Evolutionary conservation across 805 yeast species (phyloP).

Genomic region (Kuraishia molischiana): DNA sequence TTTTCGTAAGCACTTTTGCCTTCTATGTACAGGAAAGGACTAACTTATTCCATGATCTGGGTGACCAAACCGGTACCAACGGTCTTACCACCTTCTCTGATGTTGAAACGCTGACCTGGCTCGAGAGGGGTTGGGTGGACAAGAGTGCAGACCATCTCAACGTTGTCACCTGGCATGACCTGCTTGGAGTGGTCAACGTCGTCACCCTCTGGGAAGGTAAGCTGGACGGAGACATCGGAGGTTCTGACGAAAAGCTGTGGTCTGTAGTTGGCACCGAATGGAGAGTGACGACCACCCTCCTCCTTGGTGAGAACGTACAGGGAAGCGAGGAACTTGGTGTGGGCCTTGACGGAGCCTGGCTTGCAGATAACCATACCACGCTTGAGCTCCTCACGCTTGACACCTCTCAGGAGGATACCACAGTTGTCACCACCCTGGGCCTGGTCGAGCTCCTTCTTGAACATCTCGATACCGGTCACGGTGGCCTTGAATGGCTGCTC

Average conservation of each 20-base stretch:
- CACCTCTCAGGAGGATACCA: constrained; percentile 95
- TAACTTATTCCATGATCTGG: constrained; percentile 46
- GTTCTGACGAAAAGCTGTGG: constrained; percentile 97
- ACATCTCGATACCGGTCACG: constrained; percentile 98
- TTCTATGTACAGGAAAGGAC: background rate
- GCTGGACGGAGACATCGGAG: constrained; percentile 84
- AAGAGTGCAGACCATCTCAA: constrained; percentile 89
- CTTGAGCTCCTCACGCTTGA: constrained; percentile 91
- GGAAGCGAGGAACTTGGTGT: constrained; percentile 89
- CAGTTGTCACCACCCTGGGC: constrained; percentile 99
- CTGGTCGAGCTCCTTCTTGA: constrained; percentile 94
- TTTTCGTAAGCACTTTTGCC: background rate
- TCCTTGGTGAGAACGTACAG: constrained; percentile 88
- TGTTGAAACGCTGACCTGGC: constrained; percentile 96
- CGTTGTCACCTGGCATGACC: constrained; percentile 97
- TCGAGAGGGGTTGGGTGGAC: constrained; percentile 90
- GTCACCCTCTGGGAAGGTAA: constrained; percentile 76
- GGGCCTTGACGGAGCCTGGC: constrained; percentile 86
- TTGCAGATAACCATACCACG: constrained; percentile 98
- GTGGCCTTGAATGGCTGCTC: constrained; percentile 83
- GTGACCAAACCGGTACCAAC: constrained; percentile 98
- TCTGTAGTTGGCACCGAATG: constrained; percentile 94
- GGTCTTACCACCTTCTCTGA: constrained; percentile 99
- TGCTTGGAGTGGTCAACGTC: constrained; percentile 79
- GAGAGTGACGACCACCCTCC: constrained; percentile 99